Base-by-base conservation (phyloP, 352 stramenopile species). In the Globisporangium polare region DNA sequence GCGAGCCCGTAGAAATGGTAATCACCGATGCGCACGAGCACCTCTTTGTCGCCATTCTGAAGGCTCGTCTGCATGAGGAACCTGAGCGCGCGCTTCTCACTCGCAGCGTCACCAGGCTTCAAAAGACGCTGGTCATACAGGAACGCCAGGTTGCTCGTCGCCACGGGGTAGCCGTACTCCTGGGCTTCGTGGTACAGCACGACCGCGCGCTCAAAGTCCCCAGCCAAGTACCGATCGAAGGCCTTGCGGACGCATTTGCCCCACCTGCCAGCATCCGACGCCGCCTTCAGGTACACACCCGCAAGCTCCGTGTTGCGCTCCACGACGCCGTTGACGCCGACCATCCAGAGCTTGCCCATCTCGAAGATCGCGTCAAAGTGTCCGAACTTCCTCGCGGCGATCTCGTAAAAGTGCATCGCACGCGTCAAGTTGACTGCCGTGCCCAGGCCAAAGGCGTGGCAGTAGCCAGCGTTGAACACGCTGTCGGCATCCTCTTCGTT, bases 401-500 rank as follows among this genome's bases (percentile, higher is more conserved):
- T 39, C 2, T 78, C 63, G 52, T 91, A 95, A 37, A 76, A 90
- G 6, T 77, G 37, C 46, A 90, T 81, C 5, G 84, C 88, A 29
- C 70, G 67, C 39, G 65, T 80, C 7, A 83, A 33, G 46, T 94
- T 94, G 2, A 65, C 62, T 3, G 35, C 17, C 2, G 83, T 85
- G 1, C 89, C 89, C 12, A 89, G 69, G 3, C 87, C 89, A 5
- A 73, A 54, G 0, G 80, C 77, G 46, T 95, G 65, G 54, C 88
- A 96, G 66, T 94, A 91, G 0, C 84, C 90, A 1, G 89, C 82
- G 57, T 97, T 97, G 57, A 96, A 97, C 2, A 96, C 55, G n/a
- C 86, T 96, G 63, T 97, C 90, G 0, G 83, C 89, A 49, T 97
- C 89, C 45, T 83, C 74, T 52, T 86, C 53, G 29, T 92, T 90